Base-by-base conservation (phyloP, 768 basidiomycete genomes). In the Rhodotorula paludigena region DNA sequence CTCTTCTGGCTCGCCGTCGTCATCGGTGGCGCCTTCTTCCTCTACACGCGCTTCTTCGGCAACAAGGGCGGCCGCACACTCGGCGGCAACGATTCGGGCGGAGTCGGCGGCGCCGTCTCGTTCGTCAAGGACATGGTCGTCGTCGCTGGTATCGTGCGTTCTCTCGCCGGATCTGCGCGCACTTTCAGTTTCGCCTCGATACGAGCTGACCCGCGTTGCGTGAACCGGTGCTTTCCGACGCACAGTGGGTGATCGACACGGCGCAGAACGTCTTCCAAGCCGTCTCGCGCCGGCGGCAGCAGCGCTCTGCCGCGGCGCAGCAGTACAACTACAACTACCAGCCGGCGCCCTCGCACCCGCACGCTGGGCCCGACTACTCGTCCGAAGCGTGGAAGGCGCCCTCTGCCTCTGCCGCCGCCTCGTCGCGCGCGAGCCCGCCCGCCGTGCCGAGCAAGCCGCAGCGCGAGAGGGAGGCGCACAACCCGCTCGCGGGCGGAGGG, bases 111-210 rank as follows among this genome's bases (percentile, higher is more conserved):
- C 15, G 61, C 61, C 2, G 57, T 56, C n/a, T n/a, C 16, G 28
- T 68, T 52, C n/a, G 60, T 47, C n/a, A 68, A 68, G 41, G 67
- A 68, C 58, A 63, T 63, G 32, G 47, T 60, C 35, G 48, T 68
- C 47, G 63, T 68, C 53, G 57, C 42, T 2, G 62, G 67, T 28
- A 42, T 68, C 45, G 66, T 68, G 28, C 25, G 66, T 59, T 20
- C 35, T 14, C 15, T n/a, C 23, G 25, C 35, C 30, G n/a, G 1
- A 21, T 14, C n/a, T 42, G 23, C 30, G 38, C 59, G 8, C n/a
- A n/a, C 33, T 15, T 2, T 15, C 35, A 5, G 28, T 20, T 47
- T 42, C 36, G 8, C 18, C 5, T 28, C 23, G 45, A 6, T 18
- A n/a, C 32, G 8, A 30, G 11, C 30, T 57, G 23, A 49, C 35